Percentiles rank a stretch among this genome's conserved stretches.
phyloP scores from a whole-genome alignment of 257 asterid genomes.

The Paulownia fortunei region DNA sequence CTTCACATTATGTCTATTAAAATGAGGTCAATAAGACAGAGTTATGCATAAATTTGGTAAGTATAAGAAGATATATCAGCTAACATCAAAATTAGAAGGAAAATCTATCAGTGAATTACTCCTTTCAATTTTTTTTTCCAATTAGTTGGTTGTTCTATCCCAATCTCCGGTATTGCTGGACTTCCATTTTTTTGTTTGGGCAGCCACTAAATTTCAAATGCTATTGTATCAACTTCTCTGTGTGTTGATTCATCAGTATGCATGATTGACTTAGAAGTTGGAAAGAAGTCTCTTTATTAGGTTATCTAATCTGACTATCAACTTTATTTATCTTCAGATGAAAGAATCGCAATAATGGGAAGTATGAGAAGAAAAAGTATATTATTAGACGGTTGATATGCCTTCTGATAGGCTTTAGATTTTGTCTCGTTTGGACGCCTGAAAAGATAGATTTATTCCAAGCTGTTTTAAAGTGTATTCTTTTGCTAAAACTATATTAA shows the following conservation, averaged over 20 bases:
- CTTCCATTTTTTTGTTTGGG: not conserved
- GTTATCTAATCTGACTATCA: not conserved
- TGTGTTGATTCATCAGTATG: constrained; percentile 12
- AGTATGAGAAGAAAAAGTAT: not conserved
- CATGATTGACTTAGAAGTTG: not conserved
- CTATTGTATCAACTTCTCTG: not conserved
- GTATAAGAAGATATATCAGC: not conserved
- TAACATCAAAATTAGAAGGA: constrained; percentile 10
- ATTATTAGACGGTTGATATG: not conserved
- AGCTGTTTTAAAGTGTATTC: not conserved
- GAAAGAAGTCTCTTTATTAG: not conserved
- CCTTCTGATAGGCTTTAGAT: not conserved
- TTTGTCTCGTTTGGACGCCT: not conserved
- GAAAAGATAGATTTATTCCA: not conserved
- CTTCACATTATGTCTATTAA: not conserved
- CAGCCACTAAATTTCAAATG: constrained; percentile 12
- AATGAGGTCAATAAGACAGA: constrained; percentile 4
- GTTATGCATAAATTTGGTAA: constrained; percentile 6
- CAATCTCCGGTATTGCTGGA: not conserved
- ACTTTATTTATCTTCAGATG: too few species aligned
- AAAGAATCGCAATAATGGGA: not conserved
- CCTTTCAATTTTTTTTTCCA: constrained; percentile 7
- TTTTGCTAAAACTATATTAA: not conserved
- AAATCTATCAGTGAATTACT: not conserved
- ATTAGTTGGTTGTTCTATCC: constrained; percentile 10